Evolutionary conservation across 2,329 filamentous ascomycete genomes (phyloP), one percentile per base, ranked within the genome.

Genomic region (Fusarium guadeloupense): DNA sequence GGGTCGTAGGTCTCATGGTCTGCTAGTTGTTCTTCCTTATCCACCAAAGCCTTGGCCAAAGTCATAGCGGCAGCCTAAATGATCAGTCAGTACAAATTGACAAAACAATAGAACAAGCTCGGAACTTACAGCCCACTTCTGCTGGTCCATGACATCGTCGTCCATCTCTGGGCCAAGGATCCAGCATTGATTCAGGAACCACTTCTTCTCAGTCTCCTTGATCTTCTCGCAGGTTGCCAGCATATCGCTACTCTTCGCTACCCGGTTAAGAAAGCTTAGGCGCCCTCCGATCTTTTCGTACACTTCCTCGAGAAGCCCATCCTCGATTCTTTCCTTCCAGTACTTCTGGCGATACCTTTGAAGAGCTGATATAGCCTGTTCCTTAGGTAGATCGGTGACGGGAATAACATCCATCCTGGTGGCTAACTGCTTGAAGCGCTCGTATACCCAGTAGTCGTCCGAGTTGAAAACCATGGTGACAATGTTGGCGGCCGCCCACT

Each of bases 391-490:
- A 74, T 99, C 95, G 5, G 85, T 83, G 35, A 99, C 88, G 9
- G 92, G 87, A 31, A 96, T 89, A 5, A 99, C 90, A 71, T 97
- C 93, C 92, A 99, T 96, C 39, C 95, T 87, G 3, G 93, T 97
- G 4, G 93, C 92, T 55, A 97, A 89, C 73, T 92, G 89, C 80
- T 97, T 97, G 46, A 99, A 80, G 13, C 93, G 86, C 75, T 99
- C 95, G 70, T 97, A 98, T 1, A 99, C 91, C 95, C 95, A 99
- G 77, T 97, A 99, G 73, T 98, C 95, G 75, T 99, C 95, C 48
- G 89, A 93, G 77, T 97, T 98, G 78, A 99, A 93, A 28, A 99
- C 88, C 81, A 92, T 85, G 1, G 95, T 98, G 25, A 96, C 91
- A 9, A 99, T 83, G 64, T 92, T 94, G 17, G 91, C 87, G 2